Evolutionary conservation across 805 yeast genomes (phyloP).

Genomic region (Priceomyces carsonii): DNA sequence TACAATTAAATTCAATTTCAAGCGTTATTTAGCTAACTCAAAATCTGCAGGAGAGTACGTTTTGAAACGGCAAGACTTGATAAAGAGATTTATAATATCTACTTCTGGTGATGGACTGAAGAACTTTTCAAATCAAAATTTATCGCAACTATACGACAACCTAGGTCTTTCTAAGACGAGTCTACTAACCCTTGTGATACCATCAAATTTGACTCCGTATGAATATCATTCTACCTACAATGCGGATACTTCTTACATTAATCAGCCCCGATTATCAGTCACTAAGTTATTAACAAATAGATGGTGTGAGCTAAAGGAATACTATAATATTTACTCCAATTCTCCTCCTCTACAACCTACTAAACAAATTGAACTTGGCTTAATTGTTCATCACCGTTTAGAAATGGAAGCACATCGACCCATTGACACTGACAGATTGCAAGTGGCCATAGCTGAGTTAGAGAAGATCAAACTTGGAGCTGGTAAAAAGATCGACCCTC

Average conservation of each 20-base stretch:
- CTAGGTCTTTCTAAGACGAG: slow-evolving; percentile 2
- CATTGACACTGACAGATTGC: slow-evolving; percentile 17
- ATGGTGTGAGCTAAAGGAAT: slow-evolving; percentile 69
- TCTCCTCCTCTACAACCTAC: slow-evolving; percentile 29
- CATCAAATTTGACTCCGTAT: slow-evolving; percentile 21
- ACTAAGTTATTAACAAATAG: slow-evolving; percentile 56
- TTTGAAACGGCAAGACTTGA: not conserved
- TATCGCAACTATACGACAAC: slow-evolving; percentile 5
- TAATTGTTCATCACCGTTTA: slow-evolving; percentile 44
- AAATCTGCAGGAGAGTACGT: too few species aligned
- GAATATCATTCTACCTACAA: slow-evolving; percentile 25
- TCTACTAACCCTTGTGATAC: slow-evolving; percentile 15
- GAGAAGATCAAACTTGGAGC: slow-evolving; percentile 5
- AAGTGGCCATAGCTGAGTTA: slow-evolving; percentile 8
- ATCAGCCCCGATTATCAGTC: slow-evolving; percentile 50
- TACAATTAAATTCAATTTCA: too few species aligned
- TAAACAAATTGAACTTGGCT: slow-evolving; percentile 48
- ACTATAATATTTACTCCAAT: slow-evolving; percentile 53
- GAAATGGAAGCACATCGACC: slow-evolving; percentile 50
- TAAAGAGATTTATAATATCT: slow-evolving; percentile 5
- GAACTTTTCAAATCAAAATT: slow-evolving; percentile 1
- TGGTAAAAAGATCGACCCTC: slow-evolving; percentile 2
- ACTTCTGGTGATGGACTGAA: not conserved
- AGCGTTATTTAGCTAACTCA: too few species aligned
- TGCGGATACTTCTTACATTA: slow-evolving; percentile 20